phyloP scores from a whole-genome alignment of 1,139 yeast species.

The Arxiozyma heterogenica region DNA sequence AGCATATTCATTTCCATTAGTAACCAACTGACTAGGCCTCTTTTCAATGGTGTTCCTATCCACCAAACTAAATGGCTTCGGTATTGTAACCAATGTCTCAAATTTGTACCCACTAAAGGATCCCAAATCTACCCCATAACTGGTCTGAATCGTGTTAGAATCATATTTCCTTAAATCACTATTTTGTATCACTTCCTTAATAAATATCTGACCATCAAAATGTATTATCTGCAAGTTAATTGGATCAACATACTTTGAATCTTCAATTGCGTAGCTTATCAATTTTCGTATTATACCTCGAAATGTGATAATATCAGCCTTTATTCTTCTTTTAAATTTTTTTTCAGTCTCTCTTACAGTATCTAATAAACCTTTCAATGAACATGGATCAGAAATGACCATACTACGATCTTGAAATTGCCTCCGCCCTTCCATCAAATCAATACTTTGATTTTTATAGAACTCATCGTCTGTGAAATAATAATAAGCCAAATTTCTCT shows the following conservation, averaged over 20 bases:
- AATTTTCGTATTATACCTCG: constrained; percentile 59
- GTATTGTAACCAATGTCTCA: constrained; percentile 67
- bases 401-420: constrained; percentile 29
- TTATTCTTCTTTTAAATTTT: constrained; percentile 36
- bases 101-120: constrained; percentile 71
- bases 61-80: constrained; percentile 64
- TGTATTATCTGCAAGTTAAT: constrained; percentile 51
- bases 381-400: constrained; percentile 40
- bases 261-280: constrained; percentile 22
- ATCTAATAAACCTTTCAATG: constrained; percentile 45
- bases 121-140: constrained; percentile 30
- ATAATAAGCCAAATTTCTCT: constrained; percentile 49
- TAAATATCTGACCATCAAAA: constrained; percentile 78
- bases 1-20: constrained; percentile 67
- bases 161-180: background rate
- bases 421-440: constrained; percentile 23
- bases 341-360: constrained; percentile 51
- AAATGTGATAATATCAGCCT: constrained; percentile 66
- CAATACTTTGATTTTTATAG: constrained; percentile 35
- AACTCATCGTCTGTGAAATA: constrained; percentile 65
- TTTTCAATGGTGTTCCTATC: constrained; percentile 58
- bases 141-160: background rate
- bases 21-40: constrained; percentile 48
- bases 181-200: constrained; percentile 46
- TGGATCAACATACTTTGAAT: constrained; percentile 31